Evolutionary conservation across 116 monocot species (phyloP).

Genomic region (Trichopus zeylanicus): DNA sequence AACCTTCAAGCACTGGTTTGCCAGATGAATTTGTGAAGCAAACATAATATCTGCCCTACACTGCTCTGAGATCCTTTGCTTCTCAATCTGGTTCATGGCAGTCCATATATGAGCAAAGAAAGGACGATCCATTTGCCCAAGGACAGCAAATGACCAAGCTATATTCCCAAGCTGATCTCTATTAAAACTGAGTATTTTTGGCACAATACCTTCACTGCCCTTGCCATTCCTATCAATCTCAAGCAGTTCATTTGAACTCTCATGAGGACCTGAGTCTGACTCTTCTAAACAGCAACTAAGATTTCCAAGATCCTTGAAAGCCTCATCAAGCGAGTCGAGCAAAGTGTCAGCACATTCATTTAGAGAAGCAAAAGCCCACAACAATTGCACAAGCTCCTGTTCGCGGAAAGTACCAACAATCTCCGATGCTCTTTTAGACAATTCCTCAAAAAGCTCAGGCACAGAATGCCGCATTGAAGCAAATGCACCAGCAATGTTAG

Average conservation of each 20-base stretch:
- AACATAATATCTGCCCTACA: slow-evolving; percentile 83
- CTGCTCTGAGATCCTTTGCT: slow-evolving; percentile 63
- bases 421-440: slow-evolving; percentile 63
- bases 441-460: slow-evolving; percentile 46
- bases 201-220: slow-evolving; percentile 10
- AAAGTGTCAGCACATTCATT: slow-evolving; percentile 59
- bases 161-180: slow-evolving; percentile 88
- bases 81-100: slow-evolving; percentile 45
- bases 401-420: slow-evolving; percentile 54
- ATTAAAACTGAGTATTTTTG: slow-evolving; percentile 49
- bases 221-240: background rate
- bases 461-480: slow-evolving; percentile 90
- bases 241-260: slow-evolving; percentile 9
- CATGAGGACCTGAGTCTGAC: background rate
- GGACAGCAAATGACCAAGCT: slow-evolving; percentile 91
- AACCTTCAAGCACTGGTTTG: slow-evolving; percentile 88
- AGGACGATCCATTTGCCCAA: slow-evolving; percentile 53
- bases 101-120: slow-evolving; percentile 84
- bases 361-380: slow-evolving; percentile 93
- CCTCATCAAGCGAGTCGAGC: slow-evolving; percentile 59
- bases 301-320: slow-evolving; percentile 19
- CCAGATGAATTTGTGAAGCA: slow-evolving; percentile 76
- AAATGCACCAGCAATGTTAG: slow-evolving; percentile 84
- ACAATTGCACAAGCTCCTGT: slow-evolving; percentile 74
- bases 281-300: slow-evolving; percentile 11